Percentiles rank a stretch among this genome's conserved stretches.
Evolutionary conservation across 441 rosid genomes (phyloP).

Genomic region (Populus hybrid): DNA sequence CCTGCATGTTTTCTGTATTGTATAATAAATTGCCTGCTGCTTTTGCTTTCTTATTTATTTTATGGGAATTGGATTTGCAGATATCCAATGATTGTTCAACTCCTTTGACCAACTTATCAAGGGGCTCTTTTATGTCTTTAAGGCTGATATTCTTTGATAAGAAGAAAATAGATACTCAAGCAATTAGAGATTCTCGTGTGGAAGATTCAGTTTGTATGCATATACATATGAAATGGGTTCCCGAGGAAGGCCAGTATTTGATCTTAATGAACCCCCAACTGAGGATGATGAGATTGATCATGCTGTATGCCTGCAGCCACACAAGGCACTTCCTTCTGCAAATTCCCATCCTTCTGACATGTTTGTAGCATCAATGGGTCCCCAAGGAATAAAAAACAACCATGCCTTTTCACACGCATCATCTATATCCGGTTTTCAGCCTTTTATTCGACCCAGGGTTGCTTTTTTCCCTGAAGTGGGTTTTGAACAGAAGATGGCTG

Average conservation of each 20-base stretch:
- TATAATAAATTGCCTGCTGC: neutral
- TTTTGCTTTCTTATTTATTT: neutral
- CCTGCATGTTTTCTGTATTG: no score
- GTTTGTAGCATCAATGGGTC: slow-evolving; percentile 44
- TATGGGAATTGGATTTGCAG: slow-evolving; percentile 17
- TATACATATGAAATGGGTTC: slow-evolving; percentile 83
- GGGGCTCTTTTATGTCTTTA: slow-evolving; percentile 18
- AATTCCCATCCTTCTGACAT: slow-evolving; percentile 42
- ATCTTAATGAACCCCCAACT: slow-evolving; percentile 93
- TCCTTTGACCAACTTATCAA: slow-evolving; percentile 11
- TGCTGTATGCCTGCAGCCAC: slow-evolving; percentile 48
- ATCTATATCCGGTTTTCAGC: slow-evolving; percentile 88
- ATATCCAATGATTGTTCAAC: slow-evolving; percentile 19
- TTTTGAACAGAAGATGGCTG: slow-evolving; percentile 36
- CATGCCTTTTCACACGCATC: slow-evolving; percentile 73
- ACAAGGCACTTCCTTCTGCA: slow-evolving; percentile 50
- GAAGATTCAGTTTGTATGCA: slow-evolving; percentile 56
- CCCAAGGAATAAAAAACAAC: slow-evolving; percentile 49
- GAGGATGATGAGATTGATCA: slow-evolving; percentile 57
- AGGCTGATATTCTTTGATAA: slow-evolving; percentile 27
- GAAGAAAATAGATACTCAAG: slow-evolving; percentile 22
- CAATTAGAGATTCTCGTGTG: slow-evolving; percentile 21
- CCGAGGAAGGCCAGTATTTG: slow-evolving; percentile 78
- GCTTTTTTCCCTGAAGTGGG: slow-evolving; percentile 32
- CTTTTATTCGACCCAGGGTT: slow-evolving; percentile 58